These are phyloP conservation scores for Cyphellophora attinorum DNA, from an alignment of 2,329 filamentous ascomycete genomes.

Conservation along the genomic window DNA sequence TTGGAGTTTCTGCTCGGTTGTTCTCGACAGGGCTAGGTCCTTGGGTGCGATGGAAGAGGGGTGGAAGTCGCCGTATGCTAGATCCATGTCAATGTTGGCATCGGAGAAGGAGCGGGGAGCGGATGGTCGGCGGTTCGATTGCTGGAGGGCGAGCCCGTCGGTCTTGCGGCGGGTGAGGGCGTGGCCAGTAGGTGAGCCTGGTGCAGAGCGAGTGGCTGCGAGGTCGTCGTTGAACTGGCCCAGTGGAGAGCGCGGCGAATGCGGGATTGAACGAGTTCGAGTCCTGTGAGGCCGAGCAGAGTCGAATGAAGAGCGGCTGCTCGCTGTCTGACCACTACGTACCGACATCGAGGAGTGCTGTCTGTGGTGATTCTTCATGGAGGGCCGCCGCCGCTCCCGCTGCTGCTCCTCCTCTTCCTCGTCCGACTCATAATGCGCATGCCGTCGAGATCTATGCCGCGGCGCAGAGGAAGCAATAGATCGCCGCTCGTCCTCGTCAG, in stretches of 20 bases:
- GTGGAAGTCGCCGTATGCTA: conserved; percentile 81
- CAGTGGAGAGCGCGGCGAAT: conserved; percentile 5
- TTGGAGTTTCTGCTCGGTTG: conserved; percentile 35
- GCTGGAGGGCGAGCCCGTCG: conserved; percentile 12
- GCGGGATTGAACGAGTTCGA: background rate
- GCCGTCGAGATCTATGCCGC: conserved; percentile 6
- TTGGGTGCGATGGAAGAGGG: conserved; percentile 44
- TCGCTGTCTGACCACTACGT: conserved; percentile 2
- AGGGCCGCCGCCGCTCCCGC: conserved; percentile 7
- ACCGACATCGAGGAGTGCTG: conserved; percentile 8
- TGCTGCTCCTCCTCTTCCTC: conserved; percentile 13
- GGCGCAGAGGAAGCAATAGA: conserved; percentile 4
- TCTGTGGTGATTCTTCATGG: conserved; percentile 5
- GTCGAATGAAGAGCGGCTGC: background rate
- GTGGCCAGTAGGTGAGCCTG: conserved; percentile 20
- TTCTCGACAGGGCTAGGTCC: conserved; percentile 34
- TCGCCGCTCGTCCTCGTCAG: conserved; percentile 28
- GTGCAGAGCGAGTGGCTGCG: conserved; percentile 14
- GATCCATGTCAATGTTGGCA: conserved; percentile 66
- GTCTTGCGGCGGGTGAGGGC: conserved; percentile 16
- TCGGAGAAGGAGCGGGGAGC: conserved; percentile 14
- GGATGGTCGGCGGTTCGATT: conserved; percentile 7
- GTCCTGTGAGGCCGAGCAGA: background rate
- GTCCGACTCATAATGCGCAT: conserved; percentile 1
- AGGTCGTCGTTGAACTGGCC: conserved; percentile 18